These are phyloP conservation scores for Barnettozyma hawaiiensis DNA, from an alignment of 1,139 yeast species.

Conservation along the genomic window DNA sequence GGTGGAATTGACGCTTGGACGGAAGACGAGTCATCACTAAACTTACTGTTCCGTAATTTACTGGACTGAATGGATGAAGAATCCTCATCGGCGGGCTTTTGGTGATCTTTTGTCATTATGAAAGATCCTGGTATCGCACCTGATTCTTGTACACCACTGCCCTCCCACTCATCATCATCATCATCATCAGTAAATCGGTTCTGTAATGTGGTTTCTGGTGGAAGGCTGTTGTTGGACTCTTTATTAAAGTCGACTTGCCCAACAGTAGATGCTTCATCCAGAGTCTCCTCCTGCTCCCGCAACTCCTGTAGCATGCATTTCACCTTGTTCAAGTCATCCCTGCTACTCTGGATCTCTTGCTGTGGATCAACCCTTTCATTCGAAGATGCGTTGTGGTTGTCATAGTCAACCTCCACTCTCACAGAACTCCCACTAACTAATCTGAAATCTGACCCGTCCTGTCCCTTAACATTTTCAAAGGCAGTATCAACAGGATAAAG, in stretches of 20 bases:
- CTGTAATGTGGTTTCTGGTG: not conserved
- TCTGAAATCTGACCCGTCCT: not conserved
- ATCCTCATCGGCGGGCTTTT: not conserved
- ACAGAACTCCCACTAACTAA: slow-evolving; percentile 1
- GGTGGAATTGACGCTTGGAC: not conserved
- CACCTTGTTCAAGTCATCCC: not conserved
- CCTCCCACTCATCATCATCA: not conserved
- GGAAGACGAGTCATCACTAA: not conserved
- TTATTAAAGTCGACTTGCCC: slow-evolving; percentile 1
- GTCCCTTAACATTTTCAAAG: not conserved
- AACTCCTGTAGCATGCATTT: not conserved
- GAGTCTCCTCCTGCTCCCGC: not conserved
- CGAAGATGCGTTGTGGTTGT: not conserved
- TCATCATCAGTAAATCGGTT: not conserved
- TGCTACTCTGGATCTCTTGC: not conserved
- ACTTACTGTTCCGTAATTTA: not conserved
- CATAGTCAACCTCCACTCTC: not conserved
- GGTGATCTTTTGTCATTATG: not conserved
- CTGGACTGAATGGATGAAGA: not conserved
- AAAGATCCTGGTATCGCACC: not conserved
- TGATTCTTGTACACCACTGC: not conserved
- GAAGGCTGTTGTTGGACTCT: not conserved
- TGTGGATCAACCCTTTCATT: not conserved
- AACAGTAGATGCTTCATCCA: not conserved
- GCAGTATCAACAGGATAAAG: not conserved